These are phyloP conservation scores for Tolypocladium guangdongense DNA, from an alignment of 2,329 filamentous ascomycete genomes.

Conservation along the genomic window DNA sequence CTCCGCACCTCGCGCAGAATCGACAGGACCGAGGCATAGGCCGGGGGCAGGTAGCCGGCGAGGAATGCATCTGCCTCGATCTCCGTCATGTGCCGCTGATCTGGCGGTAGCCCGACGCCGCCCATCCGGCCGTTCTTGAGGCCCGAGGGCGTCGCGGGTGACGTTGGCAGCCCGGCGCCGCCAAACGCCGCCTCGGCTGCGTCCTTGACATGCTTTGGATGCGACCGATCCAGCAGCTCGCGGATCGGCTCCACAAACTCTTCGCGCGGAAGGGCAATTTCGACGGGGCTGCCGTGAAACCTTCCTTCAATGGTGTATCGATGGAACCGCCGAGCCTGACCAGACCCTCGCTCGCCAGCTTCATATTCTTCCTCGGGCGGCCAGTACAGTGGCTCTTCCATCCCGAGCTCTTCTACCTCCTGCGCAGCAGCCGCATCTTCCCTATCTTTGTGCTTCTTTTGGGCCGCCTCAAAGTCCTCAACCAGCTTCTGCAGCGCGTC, in stretches of 20 bases:
- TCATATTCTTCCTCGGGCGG: slow-evolving; percentile 19
- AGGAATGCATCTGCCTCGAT: slow-evolving; percentile 68
- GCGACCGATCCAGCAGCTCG: slow-evolving; percentile 53
- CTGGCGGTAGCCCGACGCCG: slow-evolving; percentile 52
- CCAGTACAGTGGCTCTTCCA: slow-evolving; percentile 13
- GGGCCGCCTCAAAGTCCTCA: slow-evolving; percentile 42
- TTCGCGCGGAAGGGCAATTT: slow-evolving; percentile 62
- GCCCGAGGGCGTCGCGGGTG: slow-evolving; percentile 55
- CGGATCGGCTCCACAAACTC: slow-evolving; percentile 60
- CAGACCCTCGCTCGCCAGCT: slow-evolving; percentile 21
- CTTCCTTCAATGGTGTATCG: slow-evolving; percentile 63
- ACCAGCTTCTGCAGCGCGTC: slow-evolving; percentile 43
- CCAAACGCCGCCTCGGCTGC: slow-evolving; percentile 68
- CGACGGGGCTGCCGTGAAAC: slow-evolving; percentile 62
- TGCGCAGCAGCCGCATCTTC: slow-evolving; percentile 11
- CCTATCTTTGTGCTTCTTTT: slow-evolving; percentile 22
- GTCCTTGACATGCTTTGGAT: slow-evolving; percentile 63
- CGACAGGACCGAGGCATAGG: slow-evolving; percentile 57
- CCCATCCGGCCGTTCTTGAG: slow-evolving; percentile 49
- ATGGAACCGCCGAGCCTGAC: slow-evolving; percentile 48
- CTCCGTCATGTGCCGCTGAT: slow-evolving; percentile 56
- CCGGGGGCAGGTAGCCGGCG: slow-evolving; percentile 56
- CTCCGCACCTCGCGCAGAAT: slow-evolving; percentile 64
- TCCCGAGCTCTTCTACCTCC: slow-evolving; percentile 14
- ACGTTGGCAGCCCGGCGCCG: slow-evolving; percentile 64